These are phyloP conservation scores for Xylaria sp. DNA, from an alignment of 2,329 filamentous ascomycete genomes.

Conservation along the genomic window DNA sequence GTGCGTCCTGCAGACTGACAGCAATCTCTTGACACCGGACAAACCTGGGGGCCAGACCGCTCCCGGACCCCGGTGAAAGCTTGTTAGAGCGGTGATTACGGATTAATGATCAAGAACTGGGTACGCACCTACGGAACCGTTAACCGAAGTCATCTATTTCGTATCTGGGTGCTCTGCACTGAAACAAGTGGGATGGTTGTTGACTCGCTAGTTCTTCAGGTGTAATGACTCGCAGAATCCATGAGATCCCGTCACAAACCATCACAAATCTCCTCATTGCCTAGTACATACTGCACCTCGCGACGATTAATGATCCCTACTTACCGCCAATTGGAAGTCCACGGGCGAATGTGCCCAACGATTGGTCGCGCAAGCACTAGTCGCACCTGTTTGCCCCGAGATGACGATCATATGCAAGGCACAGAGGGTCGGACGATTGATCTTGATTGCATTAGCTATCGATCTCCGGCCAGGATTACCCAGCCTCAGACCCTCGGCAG, in stretches of 20 bases:
- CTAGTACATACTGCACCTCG: background rate
- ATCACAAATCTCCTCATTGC: background rate
- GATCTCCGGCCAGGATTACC: background rate
- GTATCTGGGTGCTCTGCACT: background rate
- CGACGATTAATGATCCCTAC: background rate
- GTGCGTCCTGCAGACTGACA: background rate
- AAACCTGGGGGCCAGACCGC: background rate
- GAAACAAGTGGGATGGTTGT: background rate
- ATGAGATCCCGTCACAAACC: background rate
- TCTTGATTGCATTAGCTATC: background rate
- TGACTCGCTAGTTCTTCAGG: background rate
- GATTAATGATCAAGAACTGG: too few species aligned
- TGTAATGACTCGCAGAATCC: background rate
- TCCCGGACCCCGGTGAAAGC: background rate
- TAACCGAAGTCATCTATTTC: background rate
- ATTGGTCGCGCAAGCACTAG: background rate
- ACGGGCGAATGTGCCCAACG: background rate
- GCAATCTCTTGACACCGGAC: background rate
- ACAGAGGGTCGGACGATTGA: slow-evolving; percentile 6
- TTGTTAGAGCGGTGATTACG: too few species aligned
- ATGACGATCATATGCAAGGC: slow-evolving; percentile 13
- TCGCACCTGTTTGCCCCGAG: slow-evolving; percentile 1
- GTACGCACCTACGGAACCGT: background rate
- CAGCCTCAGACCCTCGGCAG: background rate
- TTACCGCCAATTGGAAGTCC: background rate